Evolutionary conservation across 2,329 filamentous ascomycete species (phyloP).

Genomic region (Colletotrichum trifolii): DNA sequence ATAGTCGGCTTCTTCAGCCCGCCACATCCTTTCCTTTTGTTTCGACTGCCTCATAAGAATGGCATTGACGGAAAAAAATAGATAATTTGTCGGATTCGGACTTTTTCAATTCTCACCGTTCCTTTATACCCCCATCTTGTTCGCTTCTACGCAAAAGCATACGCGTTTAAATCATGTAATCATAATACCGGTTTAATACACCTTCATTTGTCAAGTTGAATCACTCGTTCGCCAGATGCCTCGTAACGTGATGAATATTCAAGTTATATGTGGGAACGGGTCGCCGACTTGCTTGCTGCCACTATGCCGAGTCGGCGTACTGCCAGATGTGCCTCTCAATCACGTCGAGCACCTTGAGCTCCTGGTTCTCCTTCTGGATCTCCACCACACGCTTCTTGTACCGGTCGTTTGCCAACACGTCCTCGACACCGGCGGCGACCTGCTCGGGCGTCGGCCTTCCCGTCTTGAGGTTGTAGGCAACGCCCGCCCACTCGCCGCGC

Average conservation of each 20-base stretch:
- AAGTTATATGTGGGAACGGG: too few species aligned
- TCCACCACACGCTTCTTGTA: constrained; percentile 47
- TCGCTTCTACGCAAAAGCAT: background rate
- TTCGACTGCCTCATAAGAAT: background rate
- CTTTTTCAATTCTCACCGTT: background rate
- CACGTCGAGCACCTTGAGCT: constrained; percentile 36
- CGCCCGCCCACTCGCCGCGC: constrained; percentile 55
- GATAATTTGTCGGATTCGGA: constrained; percentile 7
- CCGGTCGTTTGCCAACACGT: constrained; percentile 42
- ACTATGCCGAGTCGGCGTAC: constrained; percentile 16
- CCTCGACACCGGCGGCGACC: constrained; percentile 45
- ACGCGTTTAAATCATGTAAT: constrained; percentile 24
- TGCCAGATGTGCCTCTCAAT: constrained; percentile 37
- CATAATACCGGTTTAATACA: constrained; percentile 11
- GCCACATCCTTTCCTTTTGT: constrained; percentile 2
- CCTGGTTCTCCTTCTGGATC: constrained; percentile 48
- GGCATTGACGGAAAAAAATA: constrained; percentile 10
- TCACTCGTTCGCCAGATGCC: too few species aligned
- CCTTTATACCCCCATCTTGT: too few species aligned
- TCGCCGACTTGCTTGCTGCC: background rate
- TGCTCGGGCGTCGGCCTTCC: constrained; percentile 44
- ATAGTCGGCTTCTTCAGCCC: background rate
- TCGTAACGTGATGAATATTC: background rate
- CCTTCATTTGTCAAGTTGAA: constrained; percentile 4
- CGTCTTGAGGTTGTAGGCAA: constrained; percentile 56